These are phyloP conservation scores for Penicillium canescens DNA, from an alignment of 495 filamentous ascomycete genomes.

Conservation along the genomic window DNA sequence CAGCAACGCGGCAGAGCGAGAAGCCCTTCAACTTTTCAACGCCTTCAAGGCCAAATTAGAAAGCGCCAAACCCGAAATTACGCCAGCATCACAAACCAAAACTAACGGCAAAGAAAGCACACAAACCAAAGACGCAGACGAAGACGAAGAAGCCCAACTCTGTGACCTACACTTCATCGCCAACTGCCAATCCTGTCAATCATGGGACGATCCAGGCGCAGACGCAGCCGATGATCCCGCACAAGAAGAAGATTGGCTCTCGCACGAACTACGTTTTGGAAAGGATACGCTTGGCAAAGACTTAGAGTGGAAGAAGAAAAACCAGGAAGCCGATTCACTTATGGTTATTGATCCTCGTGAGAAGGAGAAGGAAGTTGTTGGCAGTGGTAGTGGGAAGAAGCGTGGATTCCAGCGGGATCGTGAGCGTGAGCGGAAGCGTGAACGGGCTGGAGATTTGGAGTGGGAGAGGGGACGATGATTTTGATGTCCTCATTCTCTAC, in stretches of 20 bases:
- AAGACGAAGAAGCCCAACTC: conserved; percentile 68
- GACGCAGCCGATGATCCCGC: conserved; percentile 38
- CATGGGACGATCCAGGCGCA: conserved; percentile 56
- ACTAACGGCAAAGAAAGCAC: conserved; percentile 30
- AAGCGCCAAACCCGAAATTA: conserved; percentile 45
- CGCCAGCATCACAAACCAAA: conserved; percentile 22
- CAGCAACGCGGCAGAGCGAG: conserved; percentile 54
- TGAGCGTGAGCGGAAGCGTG: conserved; percentile 41
- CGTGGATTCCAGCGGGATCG: conserved; percentile 39
- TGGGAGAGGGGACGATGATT: conserved; percentile 26
- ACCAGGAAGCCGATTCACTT: conserved; percentile 83
- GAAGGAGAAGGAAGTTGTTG: conserved; percentile 67
- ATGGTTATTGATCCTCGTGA: conserved; percentile 94
- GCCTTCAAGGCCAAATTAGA: conserved; percentile 81
- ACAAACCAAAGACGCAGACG: conserved; percentile 34
- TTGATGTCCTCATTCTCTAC: background rate
- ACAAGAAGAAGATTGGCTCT: conserved; percentile 65
- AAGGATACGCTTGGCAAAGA: conserved; percentile 93
- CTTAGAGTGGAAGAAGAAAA: conserved; percentile 84
- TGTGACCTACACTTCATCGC: conserved; percentile 94
- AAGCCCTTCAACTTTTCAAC: conserved; percentile 65
- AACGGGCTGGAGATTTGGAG: conserved; percentile 36
- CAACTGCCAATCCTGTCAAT: conserved; percentile 84
- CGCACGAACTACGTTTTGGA: conserved; percentile 77
- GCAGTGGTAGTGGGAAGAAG: conserved; percentile 16